phyloP scores from a whole-genome alignment of 2,329 filamentous ascomycete species.

The Epichloe baconii region DNA sequence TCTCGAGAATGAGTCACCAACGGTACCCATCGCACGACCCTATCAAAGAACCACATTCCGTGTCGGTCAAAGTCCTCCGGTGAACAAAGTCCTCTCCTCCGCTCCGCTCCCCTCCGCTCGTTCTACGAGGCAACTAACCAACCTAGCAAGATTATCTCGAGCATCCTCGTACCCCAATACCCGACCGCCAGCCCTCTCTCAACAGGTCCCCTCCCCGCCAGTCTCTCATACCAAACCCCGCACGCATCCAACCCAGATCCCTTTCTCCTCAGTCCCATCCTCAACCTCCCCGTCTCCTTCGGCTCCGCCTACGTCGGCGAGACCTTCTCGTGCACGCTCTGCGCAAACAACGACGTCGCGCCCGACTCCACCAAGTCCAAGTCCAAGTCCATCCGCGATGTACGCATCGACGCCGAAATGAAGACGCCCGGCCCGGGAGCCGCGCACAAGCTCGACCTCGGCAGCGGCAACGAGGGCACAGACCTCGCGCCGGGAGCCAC shows the following conservation, averaged over 20 bases:
- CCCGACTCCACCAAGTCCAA: conserved; percentile 24
- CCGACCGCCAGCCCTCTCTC: conserved; percentile 39
- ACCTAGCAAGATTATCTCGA: conserved; percentile 54
- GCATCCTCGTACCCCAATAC: conserved; percentile 64
- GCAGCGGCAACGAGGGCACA: conserved; percentile 6
- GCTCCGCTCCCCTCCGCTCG: neutral
- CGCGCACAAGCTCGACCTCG: conserved; percentile 54
- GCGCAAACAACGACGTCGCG: conserved; percentile 72
- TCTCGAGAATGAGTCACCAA: conserved; percentile 40
- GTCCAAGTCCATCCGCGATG: conserved; percentile 53
- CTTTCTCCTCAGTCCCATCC: conserved; percentile 47
- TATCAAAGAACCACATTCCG: conserved; percentile 62
- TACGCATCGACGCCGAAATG: conserved; percentile 84
- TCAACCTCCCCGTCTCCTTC: conserved; percentile 83
- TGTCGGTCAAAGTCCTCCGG: conserved; percentile 67
- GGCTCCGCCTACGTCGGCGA: conserved; percentile 93
- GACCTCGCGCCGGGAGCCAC: conserved; percentile 52
- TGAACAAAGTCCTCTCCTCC: conserved; percentile 17
- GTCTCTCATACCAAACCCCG: conserved; percentile 52
- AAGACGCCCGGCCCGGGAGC: conserved; percentile 58
- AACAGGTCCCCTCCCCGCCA: conserved; percentile 44
- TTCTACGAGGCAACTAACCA: neutral
- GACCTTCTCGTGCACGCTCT: conserved; percentile 86
- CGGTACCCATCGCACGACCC: conserved; percentile 42
- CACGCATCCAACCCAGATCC: conserved; percentile 36